A percentile compares a stretch with the other conserved stretches of the same genome.
These are phyloP conservation scores for Rhodotorula graminis DNA, from an alignment of 768 basidiomycete genomes.

Conservation along the genomic window DNA sequence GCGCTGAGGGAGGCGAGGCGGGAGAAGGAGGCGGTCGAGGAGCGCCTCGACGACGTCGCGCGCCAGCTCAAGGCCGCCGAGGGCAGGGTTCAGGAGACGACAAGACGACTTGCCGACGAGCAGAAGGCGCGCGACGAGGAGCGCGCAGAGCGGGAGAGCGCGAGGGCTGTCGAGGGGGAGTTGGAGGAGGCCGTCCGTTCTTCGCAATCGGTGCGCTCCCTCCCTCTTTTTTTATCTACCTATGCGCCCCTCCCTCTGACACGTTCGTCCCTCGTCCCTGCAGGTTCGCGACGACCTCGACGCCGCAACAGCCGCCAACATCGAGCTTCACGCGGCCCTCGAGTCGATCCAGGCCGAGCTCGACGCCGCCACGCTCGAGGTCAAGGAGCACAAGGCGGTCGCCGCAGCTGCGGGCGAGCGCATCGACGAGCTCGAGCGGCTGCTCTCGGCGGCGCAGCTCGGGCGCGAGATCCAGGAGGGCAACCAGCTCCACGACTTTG, in stretches of 20 bases:
- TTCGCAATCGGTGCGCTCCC: neutral
- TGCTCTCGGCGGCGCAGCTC: neutral
- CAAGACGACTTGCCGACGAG: conserved; percentile 7
- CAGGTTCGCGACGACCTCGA: conserved; percentile 12
- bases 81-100: neutral
- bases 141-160: conserved; percentile 1
- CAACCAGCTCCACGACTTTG: conserved; percentile 17
- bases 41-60: conserved; percentile 6
- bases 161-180: conserved; percentile 16
- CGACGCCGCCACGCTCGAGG: neutral
- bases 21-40: conserved; percentile 11
- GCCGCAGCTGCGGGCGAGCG: neutral
- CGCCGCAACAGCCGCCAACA: neutral
- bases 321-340: conserved; percentile 11
- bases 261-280: neutral
- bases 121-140: conserved; percentile 5
- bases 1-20: conserved; percentile 2
- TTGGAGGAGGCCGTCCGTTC: conserved; percentile 5
- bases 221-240: neutral
- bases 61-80: conserved; percentile 8
- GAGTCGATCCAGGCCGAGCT: conserved; percentile 7
- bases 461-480: neutral
- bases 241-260: no score
- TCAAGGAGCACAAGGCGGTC: conserved; percentile 2
- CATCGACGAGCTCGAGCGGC: conserved; percentile 10